Conservation (phyloP, 345 rosid species). For the Hevea brasiliensis region DNA sequence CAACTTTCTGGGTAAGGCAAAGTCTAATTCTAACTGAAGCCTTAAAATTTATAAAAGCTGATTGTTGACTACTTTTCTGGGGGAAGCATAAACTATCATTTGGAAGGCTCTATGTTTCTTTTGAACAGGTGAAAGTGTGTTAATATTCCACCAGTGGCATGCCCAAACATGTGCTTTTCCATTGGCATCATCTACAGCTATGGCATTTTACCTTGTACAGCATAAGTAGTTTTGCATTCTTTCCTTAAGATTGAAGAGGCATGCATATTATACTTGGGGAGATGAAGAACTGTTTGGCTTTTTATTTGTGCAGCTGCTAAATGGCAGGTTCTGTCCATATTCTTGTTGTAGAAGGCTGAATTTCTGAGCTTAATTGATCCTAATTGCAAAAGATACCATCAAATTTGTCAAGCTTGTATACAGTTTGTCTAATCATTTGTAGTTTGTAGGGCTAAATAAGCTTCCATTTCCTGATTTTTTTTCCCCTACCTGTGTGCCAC, state of each 20-base stretch:
- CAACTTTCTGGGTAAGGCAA: background rate
- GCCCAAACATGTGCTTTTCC: background rate
- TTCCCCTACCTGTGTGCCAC: background rate
- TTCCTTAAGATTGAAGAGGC: too few species aligned
- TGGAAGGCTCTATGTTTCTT: background rate
- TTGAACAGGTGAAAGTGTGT: background rate
- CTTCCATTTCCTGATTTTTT: background rate
- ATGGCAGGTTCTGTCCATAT: background rate
- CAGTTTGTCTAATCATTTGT: too few species aligned
- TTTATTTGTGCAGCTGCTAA: background rate
- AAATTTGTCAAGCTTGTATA: background rate
- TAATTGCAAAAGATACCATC: background rate
- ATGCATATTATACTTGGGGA: background rate
- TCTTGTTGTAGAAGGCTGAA: background rate
- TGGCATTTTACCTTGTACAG: too few species aligned
- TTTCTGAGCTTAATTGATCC: background rate
- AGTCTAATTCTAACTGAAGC: slow-evolving; percentile 14
- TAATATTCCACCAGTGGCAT: background rate
- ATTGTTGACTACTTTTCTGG: slow-evolving; percentile 21
- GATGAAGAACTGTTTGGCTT: background rate
- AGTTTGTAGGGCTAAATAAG: background rate
- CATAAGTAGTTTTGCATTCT: too few species aligned
- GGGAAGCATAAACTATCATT: background rate
- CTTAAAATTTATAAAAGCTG: background rate
- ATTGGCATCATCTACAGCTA: too few species aligned